Base-by-base conservation (phyloP, 371 early-diverging fungal species). In the Apophysomyces variabilis region DNA sequence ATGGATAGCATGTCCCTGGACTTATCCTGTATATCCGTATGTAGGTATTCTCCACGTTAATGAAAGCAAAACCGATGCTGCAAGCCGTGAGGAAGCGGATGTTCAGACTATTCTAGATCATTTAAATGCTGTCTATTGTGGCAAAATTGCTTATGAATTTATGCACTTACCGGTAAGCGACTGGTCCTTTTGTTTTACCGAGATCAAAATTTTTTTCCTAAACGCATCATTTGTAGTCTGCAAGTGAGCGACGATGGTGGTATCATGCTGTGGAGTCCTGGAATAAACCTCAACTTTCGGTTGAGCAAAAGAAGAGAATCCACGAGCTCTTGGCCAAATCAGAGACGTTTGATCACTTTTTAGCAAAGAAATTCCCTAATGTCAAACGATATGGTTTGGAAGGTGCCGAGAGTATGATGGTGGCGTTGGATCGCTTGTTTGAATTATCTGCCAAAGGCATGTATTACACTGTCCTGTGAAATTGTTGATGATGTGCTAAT, bases 351-450 rank as follows among this genome's bases (percentile, higher is more conserved):
- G 99, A 98, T 79, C 95, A 94, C 67, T 97, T 96, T 70, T 93
- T 97, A 91, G 93, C 91, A 50, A 96, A 94, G 69, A 93, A 92
- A 74, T 98, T 97, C 79, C 93, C 95, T 7, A 93, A 95, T 68
- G 91, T 96, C 59, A 98, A 98, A 79, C 87, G 99, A 14, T 98
- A 97, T 67, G 98, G 99, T 13, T 77, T 98, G 14, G 97, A 98
- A 73, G 99, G 99, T 16, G 95, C 93, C n/a, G 99, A 98, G 75
- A 90, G 92, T 66, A 95, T 97, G 91, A 94, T 97, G 88, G 90
- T 95, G 0, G 95, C 92, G 7, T 74, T 98, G 46, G 95, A 96
- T 75, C 80, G 91, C 58, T 73, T 96, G n/a, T 93, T 97, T 79
- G 82, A 84, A 56, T 78, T 87, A 0, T 87, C 89, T 56, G 88